Percentiles rank a stretch among this genome's conserved stretches.
Conservation (phyloP, 2,329 filamentous ascomycete species). For the Curvularia verruculosa region DNA sequence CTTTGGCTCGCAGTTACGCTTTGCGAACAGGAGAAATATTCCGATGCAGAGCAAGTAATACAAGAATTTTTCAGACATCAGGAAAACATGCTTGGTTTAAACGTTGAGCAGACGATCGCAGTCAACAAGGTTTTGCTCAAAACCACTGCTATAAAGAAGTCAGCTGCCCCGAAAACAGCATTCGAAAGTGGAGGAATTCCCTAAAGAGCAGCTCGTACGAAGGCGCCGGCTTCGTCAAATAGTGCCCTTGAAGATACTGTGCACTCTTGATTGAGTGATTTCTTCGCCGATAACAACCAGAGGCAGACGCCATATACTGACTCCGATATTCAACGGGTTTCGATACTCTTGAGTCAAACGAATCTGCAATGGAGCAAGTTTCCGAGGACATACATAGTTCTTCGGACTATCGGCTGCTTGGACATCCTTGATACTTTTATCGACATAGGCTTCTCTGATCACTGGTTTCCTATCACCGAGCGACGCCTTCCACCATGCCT, state of each 20-base stretch:
- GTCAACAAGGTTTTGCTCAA: too few relatives aligned
- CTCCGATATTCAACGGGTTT: not conserved
- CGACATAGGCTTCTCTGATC: slow-evolving; percentile 9
- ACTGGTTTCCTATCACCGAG: not conserved
- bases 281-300: not conserved
- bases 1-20: too few relatives aligned
- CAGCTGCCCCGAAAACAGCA: not conserved
- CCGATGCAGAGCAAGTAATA: too few relatives aligned
- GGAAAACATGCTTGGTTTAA: too few relatives aligned
- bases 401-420: slow-evolving; percentile 19
- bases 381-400: slow-evolving; percentile 23
- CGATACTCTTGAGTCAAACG: not conserved
- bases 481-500: not conserved
- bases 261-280: not conserved
- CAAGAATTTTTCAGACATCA: too few relatives aligned
- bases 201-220: not conserved
- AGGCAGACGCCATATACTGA: not conserved
- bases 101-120: too few relatives aligned
- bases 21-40: too few relatives aligned
- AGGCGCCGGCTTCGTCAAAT: not conserved
- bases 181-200: not conserved
- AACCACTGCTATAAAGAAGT: too few relatives aligned
- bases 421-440: slow-evolving; percentile 19
- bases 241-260: not conserved
- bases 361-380: slow-evolving; percentile 18